Evolutionary conservation across 345 rosid genomes (phyloP).

Genomic region (Aegle marmelos): DNA sequence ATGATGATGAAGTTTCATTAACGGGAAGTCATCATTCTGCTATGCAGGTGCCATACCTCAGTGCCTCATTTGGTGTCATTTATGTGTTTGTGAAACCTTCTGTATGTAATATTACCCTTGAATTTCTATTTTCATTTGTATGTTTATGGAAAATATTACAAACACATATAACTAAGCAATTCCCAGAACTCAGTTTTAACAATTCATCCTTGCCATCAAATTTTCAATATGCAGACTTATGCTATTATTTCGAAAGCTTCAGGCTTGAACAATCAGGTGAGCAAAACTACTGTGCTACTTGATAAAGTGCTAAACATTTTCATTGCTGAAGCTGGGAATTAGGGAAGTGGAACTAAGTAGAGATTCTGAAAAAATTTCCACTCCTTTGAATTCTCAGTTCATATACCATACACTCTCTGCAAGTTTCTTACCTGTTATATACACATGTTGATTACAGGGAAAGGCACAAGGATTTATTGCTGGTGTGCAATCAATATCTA

Average conservation of each 20-base stretch:
- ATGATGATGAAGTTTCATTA: neutral
- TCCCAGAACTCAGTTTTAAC: neutral
- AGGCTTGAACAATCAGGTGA: slow-evolving; percentile 47
- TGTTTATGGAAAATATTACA: neutral
- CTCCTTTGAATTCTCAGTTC: neutral
- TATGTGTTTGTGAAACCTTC: slow-evolving; percentile 45
- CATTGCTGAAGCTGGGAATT: neutral
- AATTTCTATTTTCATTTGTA: neutral
- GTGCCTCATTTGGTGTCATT: slow-evolving; percentile 56
- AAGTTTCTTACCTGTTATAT: neutral
- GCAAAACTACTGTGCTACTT: neutral
- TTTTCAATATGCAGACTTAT: slow-evolving; percentile 37
- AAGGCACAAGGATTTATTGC: slow-evolving; percentile 51
- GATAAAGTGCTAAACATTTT: neutral
- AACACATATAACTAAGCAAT: neutral
- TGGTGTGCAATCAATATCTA: slow-evolving; percentile 45
- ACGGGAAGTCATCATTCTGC: neutral
- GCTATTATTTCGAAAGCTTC: slow-evolving; percentile 54
- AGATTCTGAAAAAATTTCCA: neutral
- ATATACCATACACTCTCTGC: neutral
- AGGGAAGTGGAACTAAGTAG: neutral
- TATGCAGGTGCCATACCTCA: slow-evolving; percentile 47
- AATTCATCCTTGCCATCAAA: neutral
- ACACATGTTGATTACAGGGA: slow-evolving; percentile 29
- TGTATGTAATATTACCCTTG: slow-evolving; percentile 20